Evolutionary conservation across 495 filamentous ascomycete species (phyloP), one percentile per base, ranked within the genome.

Genomic region (Hypoxylon lenormandii): DNA sequence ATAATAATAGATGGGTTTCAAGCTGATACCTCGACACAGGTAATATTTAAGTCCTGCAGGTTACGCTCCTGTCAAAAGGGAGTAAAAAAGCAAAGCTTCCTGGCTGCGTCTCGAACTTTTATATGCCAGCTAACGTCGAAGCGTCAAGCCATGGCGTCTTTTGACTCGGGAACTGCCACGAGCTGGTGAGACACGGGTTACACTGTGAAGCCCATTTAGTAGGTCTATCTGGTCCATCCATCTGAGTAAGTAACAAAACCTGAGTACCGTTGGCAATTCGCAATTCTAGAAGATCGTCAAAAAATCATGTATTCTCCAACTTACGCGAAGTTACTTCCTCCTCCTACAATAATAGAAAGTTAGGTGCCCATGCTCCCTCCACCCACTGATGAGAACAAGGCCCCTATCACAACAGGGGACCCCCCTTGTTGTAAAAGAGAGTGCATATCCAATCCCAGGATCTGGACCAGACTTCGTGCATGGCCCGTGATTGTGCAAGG

Each of bases 371-470:
- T 30, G 21, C 19, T 19, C 11, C 48, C 38, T 48, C 52, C 36
- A 30, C 46, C 38, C 21, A 46, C 59, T 59, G 30, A 60, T 48
- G 42, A 55, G 57, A 53, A 56, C 43, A 50, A 66, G 42, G 45
- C 40, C 57, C 53, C 45, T 59, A 71, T 70, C 67, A 66, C 61
- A 22, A 46, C 67, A 66, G 47, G 68, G 68, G 62, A n/a, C n/a
- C n/a, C 8, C 51, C 68, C 68, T 71, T 58, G 62, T 61, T 51
- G 7, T 37, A 23, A 55, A 26, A 65, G 58, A 66, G 56, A 19
- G 8, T 71, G 61, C 68, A 62, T 66, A 50, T 63, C 68, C 62
- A 71, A 71, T 71, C 68, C 68, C 62, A 53, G 68, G 62, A 66
- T 66, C 67, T 70, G 58, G 61, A 59, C 57, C 56, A 52, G 22